Evolutionary conservation across 176 grass and related monocot genomes (phyloP), one percentile per base, ranked within the genome.

Genomic region (Metroxylon sagu): DNA sequence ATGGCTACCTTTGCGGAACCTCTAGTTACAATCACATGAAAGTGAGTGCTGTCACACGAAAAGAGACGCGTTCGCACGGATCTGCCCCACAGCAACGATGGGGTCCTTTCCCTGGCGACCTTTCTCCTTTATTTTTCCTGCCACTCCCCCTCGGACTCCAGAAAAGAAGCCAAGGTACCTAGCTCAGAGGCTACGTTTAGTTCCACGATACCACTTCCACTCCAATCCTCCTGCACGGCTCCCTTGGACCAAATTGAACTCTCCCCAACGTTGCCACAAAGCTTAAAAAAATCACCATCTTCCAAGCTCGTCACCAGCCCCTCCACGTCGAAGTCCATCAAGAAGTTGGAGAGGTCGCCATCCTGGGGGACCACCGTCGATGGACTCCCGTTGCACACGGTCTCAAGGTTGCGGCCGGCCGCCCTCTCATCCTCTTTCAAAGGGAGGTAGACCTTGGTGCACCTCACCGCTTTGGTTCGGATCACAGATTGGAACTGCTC

Each of bases 391-490:
- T 12, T 43, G 35, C 10, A 43, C 35, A 0, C 12, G 12, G 8
- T 1, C 12, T 12, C 35, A 7, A 43, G 7, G 28, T 25, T 14
- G 5, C 17, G 10, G 19, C 1, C n/a, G 1, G 23, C 6, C 19
- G 7, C 6, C 8, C 4, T 51, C 14, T 18, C 52, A 16, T 12
- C 43, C 23, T 54, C 43, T 16, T 17, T 56, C 14, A 16, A n/a
- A 0, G 53, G 52, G 43, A 65, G 15, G 18, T 59, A 78, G 18
- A 71, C 60, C 31, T 78, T 78, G 67, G 59, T 78, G 67, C 75
- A 78, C 50, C 75, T 71, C 26, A 65, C 17, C 2, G 75, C 75
- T 56, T 64, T 78, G 31, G 75, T 71, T 39, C 55, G 67, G 54
- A 78, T 71, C 15, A 78, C 67, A 4, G 62, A 15, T 26, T 63